Percentiles rank a stretch among this genome's conserved stretches.
phyloP scores from a whole-genome alignment of 192 early-diverging fungal genomes.

The Entrophospora sp. region DNA sequence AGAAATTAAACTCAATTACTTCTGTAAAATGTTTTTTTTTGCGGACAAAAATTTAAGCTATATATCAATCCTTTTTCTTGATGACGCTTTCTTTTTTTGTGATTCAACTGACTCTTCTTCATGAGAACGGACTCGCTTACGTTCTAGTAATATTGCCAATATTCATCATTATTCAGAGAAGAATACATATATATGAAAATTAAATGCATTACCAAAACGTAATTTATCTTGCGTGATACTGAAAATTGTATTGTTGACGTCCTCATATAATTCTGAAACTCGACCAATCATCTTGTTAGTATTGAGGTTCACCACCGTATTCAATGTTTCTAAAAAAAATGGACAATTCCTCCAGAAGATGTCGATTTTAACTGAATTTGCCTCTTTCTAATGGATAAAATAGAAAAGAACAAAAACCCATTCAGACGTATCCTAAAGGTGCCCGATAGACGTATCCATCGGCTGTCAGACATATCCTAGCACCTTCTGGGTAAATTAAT shows the following conservation, averaged over 20 bases:
- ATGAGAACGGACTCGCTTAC: slow-evolving; percentile 2
- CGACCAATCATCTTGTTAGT: too few relatives aligned
- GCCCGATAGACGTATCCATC: not conserved
- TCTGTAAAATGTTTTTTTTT: not conserved
- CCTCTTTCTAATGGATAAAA: slow-evolving; percentile 11
- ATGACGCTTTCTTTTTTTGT: not conserved
- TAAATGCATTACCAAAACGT: too few relatives aligned
- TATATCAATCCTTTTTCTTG: slow-evolving; percentile 1
- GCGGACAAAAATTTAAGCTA: slow-evolving; percentile 12
- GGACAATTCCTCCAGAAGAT: not conserved
- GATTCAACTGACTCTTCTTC: not conserved
- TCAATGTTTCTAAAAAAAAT: too few relatives aligned
- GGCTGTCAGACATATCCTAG: slow-evolving; percentile 15
- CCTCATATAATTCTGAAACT: too few relatives aligned
- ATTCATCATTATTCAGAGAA: too few relatives aligned
- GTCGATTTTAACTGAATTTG: not conserved
- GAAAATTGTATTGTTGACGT: too few relatives aligned
- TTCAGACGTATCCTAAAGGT: slow-evolving; percentile 14
- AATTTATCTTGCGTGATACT: too few relatives aligned
- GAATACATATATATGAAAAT: too few relatives aligned
- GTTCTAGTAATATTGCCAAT: too few relatives aligned
- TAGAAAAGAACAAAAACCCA: not conserved
- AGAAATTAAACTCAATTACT: not conserved
- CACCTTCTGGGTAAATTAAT: not conserved
- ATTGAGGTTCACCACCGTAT: too few relatives aligned